Evolutionary conservation across 1,284 basidiomycete genomes (phyloP).

Genomic region (Athelia sp.): DNA sequence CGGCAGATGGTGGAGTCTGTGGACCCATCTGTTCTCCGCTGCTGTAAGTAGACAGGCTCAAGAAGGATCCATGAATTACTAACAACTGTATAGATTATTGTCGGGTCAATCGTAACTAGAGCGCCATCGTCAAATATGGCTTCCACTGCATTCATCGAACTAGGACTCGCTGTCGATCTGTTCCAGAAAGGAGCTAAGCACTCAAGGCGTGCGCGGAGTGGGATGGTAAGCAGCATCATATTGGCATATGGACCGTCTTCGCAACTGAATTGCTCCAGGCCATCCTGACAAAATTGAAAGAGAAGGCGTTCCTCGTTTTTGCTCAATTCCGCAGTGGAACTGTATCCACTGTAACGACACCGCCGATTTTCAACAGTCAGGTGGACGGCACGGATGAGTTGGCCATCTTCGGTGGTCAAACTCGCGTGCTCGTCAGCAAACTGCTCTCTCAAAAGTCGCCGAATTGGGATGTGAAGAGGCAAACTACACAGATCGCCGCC

Average conservation of each 20-base stretch:
- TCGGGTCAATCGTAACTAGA: constrained; percentile 50
- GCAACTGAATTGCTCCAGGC: constrained; percentile 25
- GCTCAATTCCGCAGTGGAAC: constrained; percentile 36
- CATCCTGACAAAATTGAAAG: constrained; percentile 40
- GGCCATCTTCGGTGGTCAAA: constrained; percentile 63
- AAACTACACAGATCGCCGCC: neutral
- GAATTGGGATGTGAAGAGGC: neutral
- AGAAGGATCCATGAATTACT: constrained; percentile 1
- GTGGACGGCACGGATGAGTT: constrained; percentile 59
- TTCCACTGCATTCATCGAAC: constrained; percentile 49
- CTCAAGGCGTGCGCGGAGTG: constrained; percentile 45
- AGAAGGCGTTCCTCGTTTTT: constrained; percentile 45
- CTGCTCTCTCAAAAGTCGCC: constrained; percentile 29
- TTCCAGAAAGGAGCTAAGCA: constrained; percentile 44
- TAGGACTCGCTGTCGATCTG: constrained; percentile 49
- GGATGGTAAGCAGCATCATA: constrained; percentile 32
- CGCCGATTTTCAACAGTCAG: constrained; percentile 10
- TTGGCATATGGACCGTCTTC: neutral
- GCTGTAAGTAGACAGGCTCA: constrained; percentile 31
- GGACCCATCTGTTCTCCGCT: constrained; percentile 52
- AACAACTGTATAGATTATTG: constrained; percentile 39
- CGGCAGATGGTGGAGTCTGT: constrained; percentile 47
- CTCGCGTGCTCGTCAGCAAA: constrained; percentile 49
- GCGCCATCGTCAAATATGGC: constrained; percentile 56
- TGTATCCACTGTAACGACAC: constrained; percentile 13